Evolutionary conservation across 805 yeast genomes (phyloP), one percentile per base, ranked within the genome.

Genomic region (Alloascoidea africana): DNA sequence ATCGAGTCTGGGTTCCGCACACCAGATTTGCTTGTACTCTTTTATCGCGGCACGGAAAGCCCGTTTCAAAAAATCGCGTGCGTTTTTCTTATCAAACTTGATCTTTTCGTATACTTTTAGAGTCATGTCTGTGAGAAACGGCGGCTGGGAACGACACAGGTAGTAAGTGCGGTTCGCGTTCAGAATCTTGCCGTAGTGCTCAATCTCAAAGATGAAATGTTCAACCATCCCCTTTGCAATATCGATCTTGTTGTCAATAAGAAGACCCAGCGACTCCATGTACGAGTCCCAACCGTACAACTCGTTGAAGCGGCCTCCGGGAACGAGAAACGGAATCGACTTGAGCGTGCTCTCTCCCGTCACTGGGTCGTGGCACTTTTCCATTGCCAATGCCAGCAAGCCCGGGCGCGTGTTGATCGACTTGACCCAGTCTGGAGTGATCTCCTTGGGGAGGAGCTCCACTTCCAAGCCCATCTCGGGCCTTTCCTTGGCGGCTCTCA

Each of bases 261-360:
- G 54, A 33, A 91, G 63, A 1, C 97, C 98, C 16, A 86, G 56
- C 0, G 91, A 72, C 52, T 79, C 86, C 79, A 91, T 82, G 52
- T 91, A 89, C 2, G 96, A 85, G 55, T 89, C 98, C 98, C 98
- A 89, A 13, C 97, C 98, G 51, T 91, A 89, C 41, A 86, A 68
- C 59, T 89, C 98, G 59, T 91, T 91, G 59, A 89, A 89, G 44
- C 98, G 65, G 16, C 98, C 97, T 14, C 98, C 98, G 1, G 98
- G 98, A 16, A 89, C 97, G 14, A 84, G 81, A 56, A 89, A 89
- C 0, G 94, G 95, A 8, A 23, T 23, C 8, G 30, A 23, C 8
- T n/a, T 8, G 35, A 79, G 48, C 8, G 67, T 63, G 14, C 51
- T 52, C 32, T 70, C 69, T 40, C 74, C 70, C 1, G 67, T 58